Base-by-base conservation (phyloP, 495 filamentous ascomycete species). In the Staphylotrichum longicolle region DNA sequence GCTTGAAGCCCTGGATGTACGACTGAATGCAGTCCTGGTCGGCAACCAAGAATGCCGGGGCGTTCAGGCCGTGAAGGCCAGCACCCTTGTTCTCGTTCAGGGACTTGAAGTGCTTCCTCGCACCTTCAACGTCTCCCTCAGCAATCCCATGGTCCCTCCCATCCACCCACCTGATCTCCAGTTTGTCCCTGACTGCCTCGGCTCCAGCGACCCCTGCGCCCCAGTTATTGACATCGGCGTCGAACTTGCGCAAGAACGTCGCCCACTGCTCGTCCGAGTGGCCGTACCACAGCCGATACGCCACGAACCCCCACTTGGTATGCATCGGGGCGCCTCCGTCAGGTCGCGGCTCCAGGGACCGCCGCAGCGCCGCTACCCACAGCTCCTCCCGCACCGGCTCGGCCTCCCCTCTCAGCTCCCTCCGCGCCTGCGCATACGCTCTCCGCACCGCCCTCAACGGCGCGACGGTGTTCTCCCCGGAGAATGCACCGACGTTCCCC, bases 131-230 rank as follows among this genome's bases (percentile, higher is more conserved):
- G 14, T 64, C 65, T 6, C 61, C 54, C 58, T 67, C 61, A 0
- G 57, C 48, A 62, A 63, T 58, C 3, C 57, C 65, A 15, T 45
- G 10, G 7, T 61, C 61, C 40, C 58, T 12, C 32, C 65, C 61
- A 35, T 67, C 65, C 14, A 67, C 33, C 65, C 65, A 67, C 49
- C 48, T 42, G 32, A 67, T 61, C 61, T 58, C 49, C 33, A 32
- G 9, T 27, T 46, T 58, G 4, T n/a, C 35, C 42, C 48, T 61
- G 11, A 61, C 34, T 15, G 20, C 57, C 3, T 54, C 61, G 1
- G 10, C 58, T 27, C 50, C 56, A 4, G 39, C 49, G 2, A 58
- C 57, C 10, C 53, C 64, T 8, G 37, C 47, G 2, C 57, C 57
- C 57, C 61, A 63, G 20, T 30, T 41, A 14, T 37, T 41, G 0